Evolutionary conservation across 345 rosid genomes (phyloP), one percentile per base, ranked within the genome.

Genomic region (Eucalyptus polybractea): DNA sequence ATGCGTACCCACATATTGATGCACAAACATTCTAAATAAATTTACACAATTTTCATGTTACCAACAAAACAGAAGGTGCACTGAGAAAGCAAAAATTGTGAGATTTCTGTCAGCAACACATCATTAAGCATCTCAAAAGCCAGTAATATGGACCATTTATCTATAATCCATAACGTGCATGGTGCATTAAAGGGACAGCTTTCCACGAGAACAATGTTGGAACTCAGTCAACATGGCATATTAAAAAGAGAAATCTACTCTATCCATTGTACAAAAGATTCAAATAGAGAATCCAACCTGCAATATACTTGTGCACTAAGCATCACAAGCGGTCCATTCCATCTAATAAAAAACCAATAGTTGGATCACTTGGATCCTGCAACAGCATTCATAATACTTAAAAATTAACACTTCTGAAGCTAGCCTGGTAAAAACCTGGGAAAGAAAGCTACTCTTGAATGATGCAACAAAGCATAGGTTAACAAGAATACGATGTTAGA

Each of bases 361-460:
- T 98, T 90, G 99, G 99, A 93, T 98, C 99, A 95, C 91, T 96
- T 93, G 97, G 98, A 94, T 98, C 99, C 99, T 97, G 91, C 91
- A 91, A 86, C 27, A 54, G 86, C 91, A 91, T 90, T 88, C 51
- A 67, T 86, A 87, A 40, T 31, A 85, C 33, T 90, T 88, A 53
- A 88, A 90, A 45, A 42, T 76, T 0, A 50, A 50, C 53, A 3
- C 19, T 15, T 50, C 21, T 50, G 8, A 76, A 88, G 54, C 89
- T 37, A 72, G 44, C 25, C 80, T 3, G 45, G 81, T 33, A 72
- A 8, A 72, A 37, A 50, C 81, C 45, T 33, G 44, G 8, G 81
- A 72, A 72, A 33, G 81, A 9, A 33, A 72, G 44, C 45, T 37
- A 37, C 44, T 37, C 49, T 4, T 45, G 58, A 42, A 7, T 37